Conservation (phyloP, 176 grass and related monocot species). For the Otatea glauca region DNA sequence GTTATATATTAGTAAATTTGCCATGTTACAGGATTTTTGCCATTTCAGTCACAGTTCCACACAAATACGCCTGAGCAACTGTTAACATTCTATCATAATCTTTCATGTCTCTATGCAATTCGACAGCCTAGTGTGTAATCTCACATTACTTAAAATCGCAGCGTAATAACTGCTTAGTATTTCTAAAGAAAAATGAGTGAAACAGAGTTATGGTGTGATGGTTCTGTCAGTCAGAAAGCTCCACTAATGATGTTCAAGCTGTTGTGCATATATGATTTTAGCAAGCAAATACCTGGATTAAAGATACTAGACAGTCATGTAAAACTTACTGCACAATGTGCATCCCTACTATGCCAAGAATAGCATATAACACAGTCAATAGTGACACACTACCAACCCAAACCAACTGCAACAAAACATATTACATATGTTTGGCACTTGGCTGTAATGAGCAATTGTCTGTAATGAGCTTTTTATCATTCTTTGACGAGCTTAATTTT, state of each 20-base stretch:
- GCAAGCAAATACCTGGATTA: background rate
- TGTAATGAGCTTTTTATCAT: background rate
- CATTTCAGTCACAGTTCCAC: background rate
- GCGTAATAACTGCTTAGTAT: background rate
- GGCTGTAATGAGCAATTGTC: too few species aligned
- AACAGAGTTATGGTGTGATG: background rate
- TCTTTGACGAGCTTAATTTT: background rate
- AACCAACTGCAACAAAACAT: background rate
- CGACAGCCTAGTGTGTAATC: background rate
- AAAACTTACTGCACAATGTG: background rate
- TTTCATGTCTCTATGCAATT: background rate
- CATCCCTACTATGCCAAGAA: background rate
- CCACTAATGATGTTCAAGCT: conserved; percentile 32
- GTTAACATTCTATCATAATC: conserved; percentile 2
- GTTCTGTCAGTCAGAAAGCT: conserved; percentile 9
- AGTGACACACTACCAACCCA: background rate
- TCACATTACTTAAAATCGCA: background rate
- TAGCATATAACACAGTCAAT: background rate
- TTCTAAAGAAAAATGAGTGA: conserved; percentile 4
- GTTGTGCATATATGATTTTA: conserved; percentile 20
- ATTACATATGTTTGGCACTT: too few species aligned
- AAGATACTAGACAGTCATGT: conserved; percentile 3
- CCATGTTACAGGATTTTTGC: background rate
- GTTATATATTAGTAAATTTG: background rate
- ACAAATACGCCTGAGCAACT: conserved; percentile 16